A percentile compares a stretch with the other conserved stretches of the same genome.
phyloP scores from a whole-genome alignment of 73 alveolate genomes.

The Paraurostyla sp. region DNA sequence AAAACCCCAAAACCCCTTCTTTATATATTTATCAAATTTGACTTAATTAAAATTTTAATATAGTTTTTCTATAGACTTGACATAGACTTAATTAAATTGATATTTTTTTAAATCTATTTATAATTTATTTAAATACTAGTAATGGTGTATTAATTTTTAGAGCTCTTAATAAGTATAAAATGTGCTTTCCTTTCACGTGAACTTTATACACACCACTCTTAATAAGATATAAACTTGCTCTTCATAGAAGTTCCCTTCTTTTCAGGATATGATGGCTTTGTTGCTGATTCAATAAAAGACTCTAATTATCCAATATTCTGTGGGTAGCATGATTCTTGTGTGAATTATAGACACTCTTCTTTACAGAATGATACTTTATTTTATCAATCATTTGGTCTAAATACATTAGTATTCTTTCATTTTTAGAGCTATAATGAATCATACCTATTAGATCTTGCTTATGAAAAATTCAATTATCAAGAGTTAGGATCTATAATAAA shows the following conservation, averaged over 20 bases:
- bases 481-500: too few species aligned
- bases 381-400: background rate
- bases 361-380: background rate
- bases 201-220: too few species aligned
- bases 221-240: background rate
- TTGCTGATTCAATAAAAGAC: constrained; percentile 15
- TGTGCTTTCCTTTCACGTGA: too few species aligned
- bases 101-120: too few species aligned
- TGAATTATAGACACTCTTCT: background rate
- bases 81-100: too few species aligned
- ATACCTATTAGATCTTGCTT: background rate
- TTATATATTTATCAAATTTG: too few species aligned
- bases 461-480: background rate
- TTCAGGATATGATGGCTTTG: background rate
- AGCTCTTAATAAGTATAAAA: too few species aligned
- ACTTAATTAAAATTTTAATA: too few species aligned
- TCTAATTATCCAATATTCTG: background rate
- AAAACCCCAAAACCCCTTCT: too few species aligned
- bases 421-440: background rate
- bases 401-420: background rate
- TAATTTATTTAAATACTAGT: too few species aligned
- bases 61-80: too few species aligned
- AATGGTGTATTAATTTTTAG: too few species aligned
- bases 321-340: background rate
- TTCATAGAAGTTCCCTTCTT: background rate